phyloP scores from a whole-genome alignment of 768 basidiomycete genomes.

The Suillus occidentalis region DNA sequence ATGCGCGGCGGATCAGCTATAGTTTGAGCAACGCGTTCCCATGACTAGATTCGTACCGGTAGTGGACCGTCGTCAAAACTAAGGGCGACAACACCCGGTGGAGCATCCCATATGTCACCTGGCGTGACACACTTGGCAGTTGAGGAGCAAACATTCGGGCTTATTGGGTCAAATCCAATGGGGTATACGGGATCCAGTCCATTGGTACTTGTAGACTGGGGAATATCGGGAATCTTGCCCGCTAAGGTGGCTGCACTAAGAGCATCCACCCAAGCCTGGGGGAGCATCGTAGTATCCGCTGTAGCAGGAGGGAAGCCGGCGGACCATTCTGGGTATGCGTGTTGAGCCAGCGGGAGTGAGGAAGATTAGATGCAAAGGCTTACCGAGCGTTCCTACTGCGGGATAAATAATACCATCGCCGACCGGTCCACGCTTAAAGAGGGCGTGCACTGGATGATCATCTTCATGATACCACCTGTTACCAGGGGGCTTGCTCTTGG shows the following conservation, averaged over 20 bases:
- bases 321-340: constrained; percentile 51
- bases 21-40: constrained; percentile 3
- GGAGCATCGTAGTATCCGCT: constrained; percentile 54
- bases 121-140: constrained; percentile 64
- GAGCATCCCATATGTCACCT: constrained; percentile 77
- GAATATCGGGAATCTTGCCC: constrained; percentile 73
- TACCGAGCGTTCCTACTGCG: constrained; percentile 60
- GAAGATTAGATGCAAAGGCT: constrained; percentile 14
- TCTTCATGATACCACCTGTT: constrained; percentile 60
- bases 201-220: constrained; percentile 41
- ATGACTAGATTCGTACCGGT: constrained; percentile 32
- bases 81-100: constrained; percentile 61
- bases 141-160: constrained; percentile 69
- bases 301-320: constrained; percentile 54
- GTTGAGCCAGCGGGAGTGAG: constrained; percentile 5
- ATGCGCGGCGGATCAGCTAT: constrained; percentile 3
- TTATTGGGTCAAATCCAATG: constrained; percentile 37
- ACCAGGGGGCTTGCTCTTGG: constrained; percentile 24
- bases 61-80: constrained; percentile 84
- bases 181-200: constrained; percentile 39
- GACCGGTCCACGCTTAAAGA: constrained; percentile 56
- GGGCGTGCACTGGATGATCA: constrained; percentile 56
- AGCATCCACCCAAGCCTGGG: constrained; percentile 70
- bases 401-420: constrained; percentile 52
- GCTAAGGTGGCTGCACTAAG: constrained; percentile 63